Evolutionary conservation across 108 stramenopile species (phyloP), one percentile per base, ranked within the genome.

Genomic region (Fragilaria crotonensis): DNA sequence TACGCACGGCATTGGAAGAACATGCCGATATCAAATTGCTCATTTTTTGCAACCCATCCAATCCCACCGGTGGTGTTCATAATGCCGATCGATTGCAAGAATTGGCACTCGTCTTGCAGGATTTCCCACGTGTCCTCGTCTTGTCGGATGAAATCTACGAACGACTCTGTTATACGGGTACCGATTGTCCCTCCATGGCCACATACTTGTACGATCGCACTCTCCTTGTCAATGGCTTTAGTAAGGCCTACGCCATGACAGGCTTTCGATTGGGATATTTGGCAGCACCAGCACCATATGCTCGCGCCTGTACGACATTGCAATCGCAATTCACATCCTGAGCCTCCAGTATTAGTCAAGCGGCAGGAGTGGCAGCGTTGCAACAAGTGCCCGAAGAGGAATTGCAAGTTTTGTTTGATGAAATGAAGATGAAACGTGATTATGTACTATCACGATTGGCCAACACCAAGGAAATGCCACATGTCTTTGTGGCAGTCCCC

Each of bases 81-180:
- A 60, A 70, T 23, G 56, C 72, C 30, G 74, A 77, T 28, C 61
- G 78, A 47, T 67, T 90, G 27, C 55, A 60, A 27, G 81, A 69
- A 48, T 58, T 97, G 25, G 87, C 90, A 5, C 54, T 61, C 30
- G 94, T 97, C 1, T 54, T 86, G 11, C 59, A 54, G 46, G 81
- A 87, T 19, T 83, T 69, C 60, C 82, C 84, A 47, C 53, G 87
- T 23, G 82, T 96, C 20, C 70, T 75, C 48, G 75, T 96, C 18
- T 29, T 98, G 58, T 76, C 93, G 21, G 97, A 98, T 76, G 97
- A 98, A 74, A 98, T 98, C 45, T 98, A 98, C 70, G 97, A 98
- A 75, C 81, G 94, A 18, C 75, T 98, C 25, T 83, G 90, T 5
- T 98, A 96, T 77, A 76, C 66, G 0, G 77, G 80, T 27, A 82